Evolutionary conservation across 129 eudicot genomes (phyloP).

Genomic region (Deinandra increscens): DNA sequence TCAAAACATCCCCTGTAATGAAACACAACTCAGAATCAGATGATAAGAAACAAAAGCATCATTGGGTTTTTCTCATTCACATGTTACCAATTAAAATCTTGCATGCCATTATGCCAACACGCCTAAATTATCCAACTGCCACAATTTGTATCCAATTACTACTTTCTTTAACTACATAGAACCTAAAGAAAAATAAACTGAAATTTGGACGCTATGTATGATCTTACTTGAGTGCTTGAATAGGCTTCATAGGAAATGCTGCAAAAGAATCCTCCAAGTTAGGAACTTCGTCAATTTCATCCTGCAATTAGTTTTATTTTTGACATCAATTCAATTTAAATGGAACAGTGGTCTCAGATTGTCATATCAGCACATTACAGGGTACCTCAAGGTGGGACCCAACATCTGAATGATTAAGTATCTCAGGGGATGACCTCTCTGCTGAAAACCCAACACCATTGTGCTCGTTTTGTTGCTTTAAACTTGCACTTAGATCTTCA

Average conservation of each 20-base stretch:
- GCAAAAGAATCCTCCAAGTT: slow-evolving; percentile 78
- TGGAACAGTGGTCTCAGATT: not conserved
- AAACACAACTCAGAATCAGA: slow-evolving; percentile 15
- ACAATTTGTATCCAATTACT: slow-evolving; percentile 11
- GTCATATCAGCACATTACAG: slow-evolving; percentile 8
- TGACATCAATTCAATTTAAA: not conserved
- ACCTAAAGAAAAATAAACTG: not conserved
- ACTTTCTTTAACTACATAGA: slow-evolving; percentile 2
- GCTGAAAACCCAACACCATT: slow-evolving; percentile 40
- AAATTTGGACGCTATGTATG: slow-evolving; percentile 13
- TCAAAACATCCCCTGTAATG: slow-evolving; percentile 89
- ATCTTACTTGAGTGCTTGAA: slow-evolving; percentile 90
- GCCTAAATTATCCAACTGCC: slow-evolving; percentile 1
- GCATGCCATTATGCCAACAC: slow-evolving; percentile 9
- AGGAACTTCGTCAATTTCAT: slow-evolving; percentile 54
- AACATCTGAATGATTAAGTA: slow-evolving; percentile 39
- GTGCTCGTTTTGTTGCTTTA: slow-evolving; percentile 43
- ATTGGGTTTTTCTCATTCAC: slow-evolving; percentile 8
- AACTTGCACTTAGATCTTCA: slow-evolving; percentile 41
- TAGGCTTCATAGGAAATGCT: slow-evolving; percentile 88
- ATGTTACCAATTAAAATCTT: slow-evolving; percentile 6
- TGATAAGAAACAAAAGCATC: slow-evolving; percentile 8
- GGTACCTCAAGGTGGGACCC: slow-evolving; percentile 56
- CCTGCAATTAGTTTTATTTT: slow-evolving; percentile 40
- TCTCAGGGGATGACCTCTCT: slow-evolving; percentile 41